Conservation (phyloP, 352 stramenopile species). For the Pythium diclinum region DNA sequence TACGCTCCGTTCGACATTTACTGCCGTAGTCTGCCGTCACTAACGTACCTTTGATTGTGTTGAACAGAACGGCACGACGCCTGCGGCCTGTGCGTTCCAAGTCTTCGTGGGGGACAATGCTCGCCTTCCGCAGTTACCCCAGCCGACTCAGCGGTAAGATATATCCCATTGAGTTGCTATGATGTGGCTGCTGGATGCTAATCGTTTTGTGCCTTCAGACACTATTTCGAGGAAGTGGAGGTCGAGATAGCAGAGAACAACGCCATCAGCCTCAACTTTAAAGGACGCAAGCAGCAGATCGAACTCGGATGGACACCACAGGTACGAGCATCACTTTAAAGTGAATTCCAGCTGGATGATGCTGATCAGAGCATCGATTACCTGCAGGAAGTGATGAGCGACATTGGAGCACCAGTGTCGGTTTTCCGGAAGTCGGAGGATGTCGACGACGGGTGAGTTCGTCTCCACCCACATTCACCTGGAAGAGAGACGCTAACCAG, state of each 20-base stretch:
- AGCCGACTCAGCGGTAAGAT: slow-evolving; percentile 47
- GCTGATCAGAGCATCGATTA: background rate
- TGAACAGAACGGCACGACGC: slow-evolving; percentile 70
- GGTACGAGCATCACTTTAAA: slow-evolving; percentile 28
- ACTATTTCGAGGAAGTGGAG: slow-evolving; percentile 74
- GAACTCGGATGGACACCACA: slow-evolving; percentile 78
- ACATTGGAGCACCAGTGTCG: slow-evolving; percentile 67
- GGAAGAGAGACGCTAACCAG: no score
- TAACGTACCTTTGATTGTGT: background rate
- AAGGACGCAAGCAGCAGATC: slow-evolving; percentile 59
- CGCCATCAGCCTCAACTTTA: slow-evolving; percentile 45
- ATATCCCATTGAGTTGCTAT: background rate
- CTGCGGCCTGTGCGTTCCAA: slow-evolving; percentile 62
- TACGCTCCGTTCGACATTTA: slow-evolving; percentile 20
- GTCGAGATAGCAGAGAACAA: slow-evolving; percentile 45
- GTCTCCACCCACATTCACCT: background rate
- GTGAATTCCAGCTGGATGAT: background rate
- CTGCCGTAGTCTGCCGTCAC: background rate
- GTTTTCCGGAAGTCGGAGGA: slow-evolving; percentile 79
- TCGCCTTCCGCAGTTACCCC: slow-evolving; percentile 32
- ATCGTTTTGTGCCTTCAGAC: slow-evolving; percentile 23
- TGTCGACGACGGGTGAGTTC: slow-evolving; percentile 53
- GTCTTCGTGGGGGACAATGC: slow-evolving; percentile 63
- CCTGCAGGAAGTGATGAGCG: slow-evolving; percentile 64
- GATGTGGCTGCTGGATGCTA: background rate